phyloP scores from a whole-genome alignment of 2,329 filamentous ascomycete genomes.

The Neofusicoccum umdonicola region DNA sequence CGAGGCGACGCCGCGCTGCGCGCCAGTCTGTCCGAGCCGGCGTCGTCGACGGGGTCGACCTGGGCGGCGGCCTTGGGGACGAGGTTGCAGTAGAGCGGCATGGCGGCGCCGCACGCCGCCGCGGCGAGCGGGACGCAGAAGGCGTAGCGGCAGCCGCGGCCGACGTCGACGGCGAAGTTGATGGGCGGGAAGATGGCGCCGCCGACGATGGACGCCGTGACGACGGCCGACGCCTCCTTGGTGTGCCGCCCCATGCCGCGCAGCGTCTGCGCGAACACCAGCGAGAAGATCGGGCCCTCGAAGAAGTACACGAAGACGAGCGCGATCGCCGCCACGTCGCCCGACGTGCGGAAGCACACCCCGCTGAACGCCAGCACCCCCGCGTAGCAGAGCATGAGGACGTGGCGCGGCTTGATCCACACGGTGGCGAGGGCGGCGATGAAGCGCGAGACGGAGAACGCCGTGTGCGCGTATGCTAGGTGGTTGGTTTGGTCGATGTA shows the following conservation, averaged over 20 bases:
- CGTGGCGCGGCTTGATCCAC: constrained; percentile 57
- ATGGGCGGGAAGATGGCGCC: constrained; percentile 57
- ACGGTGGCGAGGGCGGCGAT: constrained; percentile 52
- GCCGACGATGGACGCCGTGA: constrained; percentile 55
- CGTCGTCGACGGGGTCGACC: constrained; percentile 47
- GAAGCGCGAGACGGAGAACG: constrained; percentile 60
- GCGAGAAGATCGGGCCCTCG: constrained; percentile 59
- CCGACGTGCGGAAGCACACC: constrained; percentile 50
- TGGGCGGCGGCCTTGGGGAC: constrained; percentile 48
- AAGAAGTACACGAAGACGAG: constrained; percentile 57
- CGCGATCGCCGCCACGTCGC: constrained; percentile 46
- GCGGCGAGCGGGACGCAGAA: constrained; percentile 54
- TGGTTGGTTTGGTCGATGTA: constrained; percentile 39
- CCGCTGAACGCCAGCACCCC: constrained; percentile 53
- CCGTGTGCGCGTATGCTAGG: constrained; percentile 55
- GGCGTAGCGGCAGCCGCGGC: constrained; percentile 45
- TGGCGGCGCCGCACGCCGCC: constrained; percentile 51
- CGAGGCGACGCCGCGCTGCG: no score
- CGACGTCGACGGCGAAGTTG: constrained; percentile 45
- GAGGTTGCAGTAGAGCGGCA: constrained; percentile 55
- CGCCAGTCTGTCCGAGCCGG: not conserved
- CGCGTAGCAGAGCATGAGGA: constrained; percentile 51
- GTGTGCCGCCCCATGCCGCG: constrained; percentile 59
- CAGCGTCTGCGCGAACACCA: constrained; percentile 58
- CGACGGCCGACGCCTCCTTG: constrained; percentile 53